These are phyloP conservation scores for Solanum hybrid DNA, from an alignment of 305 asterid species.

Conservation along the genomic window DNA sequence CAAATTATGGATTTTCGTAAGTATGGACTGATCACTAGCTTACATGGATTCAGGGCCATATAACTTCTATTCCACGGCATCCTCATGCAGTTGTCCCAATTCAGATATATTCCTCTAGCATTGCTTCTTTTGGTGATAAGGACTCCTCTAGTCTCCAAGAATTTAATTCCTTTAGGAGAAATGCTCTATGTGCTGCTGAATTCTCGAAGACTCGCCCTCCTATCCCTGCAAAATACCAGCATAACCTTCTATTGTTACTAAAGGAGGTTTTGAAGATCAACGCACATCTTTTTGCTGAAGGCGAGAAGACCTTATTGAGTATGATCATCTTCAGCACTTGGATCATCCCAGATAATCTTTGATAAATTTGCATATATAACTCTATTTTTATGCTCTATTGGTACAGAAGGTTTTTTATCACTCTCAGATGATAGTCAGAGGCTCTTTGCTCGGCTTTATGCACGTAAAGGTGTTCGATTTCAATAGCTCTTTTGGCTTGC, in stretches of 20 bases:
- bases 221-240: slow-evolving; percentile 54
- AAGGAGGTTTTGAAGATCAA: slow-evolving; percentile 59
- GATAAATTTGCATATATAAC: not conserved
- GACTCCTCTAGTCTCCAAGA: slow-evolving; percentile 24
- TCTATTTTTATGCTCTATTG: not conserved
- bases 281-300: slow-evolving; percentile 53
- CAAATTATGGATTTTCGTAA: not conserved
- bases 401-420: slow-evolving; percentile 49
- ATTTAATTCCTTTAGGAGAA: slow-evolving; percentile 48
- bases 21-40: not conserved
- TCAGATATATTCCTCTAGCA: slow-evolving; percentile 45
- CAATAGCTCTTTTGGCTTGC: not conserved
- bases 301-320: slow-evolving; percentile 77
- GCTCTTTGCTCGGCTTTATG: slow-evolving; percentile 75
- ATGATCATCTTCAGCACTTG: not conserved
- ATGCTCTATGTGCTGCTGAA: slow-evolving; percentile 36
- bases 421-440: slow-evolving; percentile 84
- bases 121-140: slow-evolving; percentile 19
- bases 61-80: slow-evolving; percentile 55
- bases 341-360: not conserved
- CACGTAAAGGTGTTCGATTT: slow-evolving; percentile 62
- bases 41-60: slow-evolving; percentile 44
- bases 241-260: slow-evolving; percentile 55
- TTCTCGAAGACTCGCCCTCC: slow-evolving; percentile 40
- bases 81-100: slow-evolving; percentile 58